Conservation (phyloP, 352 stramenopile genomes). For the Pythium aristosporum region DNA sequence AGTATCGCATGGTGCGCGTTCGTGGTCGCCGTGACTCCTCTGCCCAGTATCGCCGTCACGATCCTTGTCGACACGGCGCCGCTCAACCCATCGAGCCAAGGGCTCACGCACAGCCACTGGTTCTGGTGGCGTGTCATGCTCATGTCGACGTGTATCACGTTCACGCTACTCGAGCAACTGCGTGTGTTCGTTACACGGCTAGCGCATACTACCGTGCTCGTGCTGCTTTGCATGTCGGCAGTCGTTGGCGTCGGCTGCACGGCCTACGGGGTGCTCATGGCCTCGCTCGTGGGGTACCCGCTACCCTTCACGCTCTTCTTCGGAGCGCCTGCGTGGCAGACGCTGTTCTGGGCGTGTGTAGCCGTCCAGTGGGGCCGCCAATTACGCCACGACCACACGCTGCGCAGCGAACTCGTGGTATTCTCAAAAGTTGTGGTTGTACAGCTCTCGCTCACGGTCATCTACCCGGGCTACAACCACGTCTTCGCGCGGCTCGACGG, state of each 20-base stretch:
- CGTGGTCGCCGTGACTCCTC: not conserved
- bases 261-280: slow-evolving; percentile 2
- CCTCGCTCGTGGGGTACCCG: slow-evolving; percentile 12
- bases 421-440: slow-evolving; percentile 10
- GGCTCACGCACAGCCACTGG: not conserved
- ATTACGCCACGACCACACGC: not conserved
- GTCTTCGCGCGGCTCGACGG: slow-evolving; percentile 18
- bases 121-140: slow-evolving; percentile 17
- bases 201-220: not conserved
- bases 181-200: slow-evolving; percentile 3
- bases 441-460: slow-evolving; percentile 8
- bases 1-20: not conserved
- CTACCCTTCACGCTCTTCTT: slow-evolving; percentile 27
- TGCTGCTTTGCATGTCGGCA: not conserved
- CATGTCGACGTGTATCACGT: not conserved
- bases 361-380: slow-evolving; percentile 1
- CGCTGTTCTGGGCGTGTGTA: slow-evolving; percentile 16
- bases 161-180: slow-evolving; percentile 12
- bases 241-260: not conserved
- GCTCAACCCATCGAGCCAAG: slow-evolving; percentile 3
- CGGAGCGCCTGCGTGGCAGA: slow-evolving; percentile 23
- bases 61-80: slow-evolving; percentile 11
- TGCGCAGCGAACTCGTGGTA: not conserved
- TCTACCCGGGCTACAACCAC: slow-evolving; percentile 26
- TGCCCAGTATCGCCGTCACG: slow-evolving; percentile 4